A percentile compares a stretch with the other conserved stretches of the same genome.
These are phyloP conservation scores for Pyricularia grisea DNA, from an alignment of 2,329 filamentous ascomycete genomes.

Conservation along the genomic window DNA sequence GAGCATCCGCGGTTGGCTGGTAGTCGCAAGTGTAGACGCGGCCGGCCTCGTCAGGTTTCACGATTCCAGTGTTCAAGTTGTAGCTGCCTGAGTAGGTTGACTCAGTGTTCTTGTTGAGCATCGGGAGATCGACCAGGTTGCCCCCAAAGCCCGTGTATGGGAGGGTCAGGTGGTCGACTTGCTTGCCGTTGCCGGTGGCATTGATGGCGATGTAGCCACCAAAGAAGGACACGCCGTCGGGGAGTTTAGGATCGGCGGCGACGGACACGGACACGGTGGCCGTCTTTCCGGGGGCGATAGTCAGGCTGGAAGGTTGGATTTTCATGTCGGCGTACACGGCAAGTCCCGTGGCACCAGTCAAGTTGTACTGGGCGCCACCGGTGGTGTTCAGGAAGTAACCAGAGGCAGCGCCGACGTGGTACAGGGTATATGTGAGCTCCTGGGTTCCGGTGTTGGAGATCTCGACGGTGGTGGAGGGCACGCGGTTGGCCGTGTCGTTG, in stretches of 20 bases:
- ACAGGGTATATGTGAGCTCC: slow-evolving; percentile 21
- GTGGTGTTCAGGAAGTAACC: background rate
- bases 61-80: background rate
- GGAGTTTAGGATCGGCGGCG: background rate
- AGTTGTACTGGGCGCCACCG: background rate
- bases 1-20: background rate
- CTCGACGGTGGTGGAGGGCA: slow-evolving; percentile 12
- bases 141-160: background rate
- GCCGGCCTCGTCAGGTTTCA: no score
- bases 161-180: background rate
- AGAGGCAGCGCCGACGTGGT: background rate
- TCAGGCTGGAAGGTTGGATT: background rate
- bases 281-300: background rate
- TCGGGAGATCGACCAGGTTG: background rate
- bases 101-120: background rate
- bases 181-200: background rate
- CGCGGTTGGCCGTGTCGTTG: slow-evolving; percentile 31
- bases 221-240: background rate
- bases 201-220: background rate
- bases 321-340: background rate
- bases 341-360: background rate
- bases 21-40: background rate
- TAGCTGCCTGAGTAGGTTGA: background rate
- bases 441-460: slow-evolving; percentile 26
- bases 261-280: background rate